Evolutionary conservation across 805 yeast genomes (phyloP).

Genomic region (Phaffomyces opuntiae): DNA sequence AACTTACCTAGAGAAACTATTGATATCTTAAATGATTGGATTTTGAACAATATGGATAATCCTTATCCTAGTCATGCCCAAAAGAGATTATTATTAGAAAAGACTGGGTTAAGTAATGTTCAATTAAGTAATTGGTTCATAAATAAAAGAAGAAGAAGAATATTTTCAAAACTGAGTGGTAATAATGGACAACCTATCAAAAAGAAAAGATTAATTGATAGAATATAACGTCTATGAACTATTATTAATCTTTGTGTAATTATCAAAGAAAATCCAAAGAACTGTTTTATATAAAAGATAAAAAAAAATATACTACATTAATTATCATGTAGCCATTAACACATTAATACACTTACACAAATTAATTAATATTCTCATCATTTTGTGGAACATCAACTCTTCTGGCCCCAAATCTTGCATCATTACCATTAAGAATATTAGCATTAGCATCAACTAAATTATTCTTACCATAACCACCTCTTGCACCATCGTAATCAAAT

Average conservation of each 20-base stretch:
- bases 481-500: constrained; percentile 41
- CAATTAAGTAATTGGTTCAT: constrained; percentile 86
- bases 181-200: constrained; percentile 27
- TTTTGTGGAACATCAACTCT: constrained; percentile 12
- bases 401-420: constrained; percentile 26
- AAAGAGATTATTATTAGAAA: constrained; percentile 57
- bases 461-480: constrained; percentile 36
- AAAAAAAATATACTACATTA: background rate
- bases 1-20: constrained; percentile 78
- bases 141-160: constrained; percentile 74
- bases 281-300: background rate
- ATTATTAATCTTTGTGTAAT: no score
- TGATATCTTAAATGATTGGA: constrained; percentile 65
- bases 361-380: constrained; percentile 4
- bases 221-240: constrained; percentile 5
- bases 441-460: background rate
- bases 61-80: constrained; percentile 84
- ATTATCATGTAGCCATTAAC: background rate
- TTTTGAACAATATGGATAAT: constrained; percentile 63
- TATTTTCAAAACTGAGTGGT: constrained; percentile 28
- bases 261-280: background rate
- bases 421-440: constrained; percentile 17
- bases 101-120: constrained; percentile 73
- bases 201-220: constrained; percentile 24
- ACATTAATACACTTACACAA: background rate